Evolutionary conservation across 2,329 filamentous ascomycete species (phyloP), one percentile per base, ranked within the genome.

Genomic region (Canariomyces notabilis): DNA sequence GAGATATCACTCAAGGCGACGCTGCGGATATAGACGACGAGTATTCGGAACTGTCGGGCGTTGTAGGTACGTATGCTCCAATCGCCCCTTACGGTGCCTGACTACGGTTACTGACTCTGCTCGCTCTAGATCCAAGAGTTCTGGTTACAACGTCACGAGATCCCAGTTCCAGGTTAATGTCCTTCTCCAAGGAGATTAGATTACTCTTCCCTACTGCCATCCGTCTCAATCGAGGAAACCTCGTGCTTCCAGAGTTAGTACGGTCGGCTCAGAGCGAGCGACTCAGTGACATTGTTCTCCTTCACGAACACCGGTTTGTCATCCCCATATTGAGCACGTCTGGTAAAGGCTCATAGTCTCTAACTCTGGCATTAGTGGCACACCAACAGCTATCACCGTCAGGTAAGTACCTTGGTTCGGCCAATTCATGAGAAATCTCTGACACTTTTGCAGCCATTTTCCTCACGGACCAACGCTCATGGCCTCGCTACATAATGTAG

Each of bases 61-160:
- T 97, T 32, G 80, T 93, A 31, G 93, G 97, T 57, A 89, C 51
- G 35, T 48, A 19, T 8, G 5, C 32, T 6, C 12, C 16, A 22
- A 14, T 18, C 9, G 15, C 29, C 7, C 6, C 5, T 38, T n/a
- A 6, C 34, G 23, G n/a, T 8, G 18, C 20, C 23, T 46, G 18
- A 48, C 41, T 18, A 32, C n/a, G n/a, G n/a, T n/a, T 6, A 37
- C 32, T 37, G n/a, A 33, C 16, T 41, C 3, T 14, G n/a, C 32
- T 22, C 9, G 23, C 14, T 18, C n/a, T 20, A 50, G 56, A 59
- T n/a, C 56, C 91, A 6, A 78, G 90, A 43, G 83, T 95, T 4
- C 77, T 97, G 6, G 87, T 96, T 41, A 95, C 91, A 19, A 98
- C 93, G 3, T 93, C 87, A 37, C 80, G 93, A 61, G 86, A 91